Percentiles rank a stretch among this genome's conserved stretches.
Evolutionary conservation across 352 stramenopile genomes (phyloP).

Genomic region (Phytophthora citrophthora): DNA sequence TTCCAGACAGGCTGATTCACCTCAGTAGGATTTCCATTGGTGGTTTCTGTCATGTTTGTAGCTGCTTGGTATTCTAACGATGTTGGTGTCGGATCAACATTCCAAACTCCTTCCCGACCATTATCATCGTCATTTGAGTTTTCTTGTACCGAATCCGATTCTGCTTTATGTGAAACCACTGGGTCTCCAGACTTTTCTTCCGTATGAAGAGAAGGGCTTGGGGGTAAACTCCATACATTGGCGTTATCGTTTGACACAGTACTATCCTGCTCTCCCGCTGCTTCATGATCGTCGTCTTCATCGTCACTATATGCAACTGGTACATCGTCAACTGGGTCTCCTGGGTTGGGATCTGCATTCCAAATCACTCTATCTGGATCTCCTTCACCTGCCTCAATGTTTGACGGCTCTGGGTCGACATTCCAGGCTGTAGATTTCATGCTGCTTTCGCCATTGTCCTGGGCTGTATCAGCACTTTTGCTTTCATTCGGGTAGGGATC

Average conservation of each 20-base stretch:
- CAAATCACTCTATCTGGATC: slow-evolving; percentile 4
- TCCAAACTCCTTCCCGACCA: slow-evolving; percentile 13
- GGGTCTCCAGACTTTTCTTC: neutral
- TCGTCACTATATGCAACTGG: neutral
- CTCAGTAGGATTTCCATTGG: neutral
- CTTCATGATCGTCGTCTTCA: slow-evolving; percentile 1
- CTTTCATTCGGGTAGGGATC: neutral
- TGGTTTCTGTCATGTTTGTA: neutral
- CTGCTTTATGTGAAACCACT: neutral
- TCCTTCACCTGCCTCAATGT: neutral
- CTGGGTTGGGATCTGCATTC: slow-evolving; percentile 21
- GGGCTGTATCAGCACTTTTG: neutral
- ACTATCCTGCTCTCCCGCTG: neutral
- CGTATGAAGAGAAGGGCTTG: slow-evolving; percentile 1
- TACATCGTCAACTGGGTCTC: neutral
- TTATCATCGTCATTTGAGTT: neutral
- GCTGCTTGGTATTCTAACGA: neutral
- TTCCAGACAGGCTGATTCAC: slow-evolving; percentile 14
- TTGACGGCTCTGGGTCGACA: slow-evolving; percentile 8
- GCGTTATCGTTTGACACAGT: slow-evolving; percentile 4
- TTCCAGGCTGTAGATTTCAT: slow-evolving; percentile 14
- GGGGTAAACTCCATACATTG: slow-evolving; percentile 25
- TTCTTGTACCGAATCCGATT: slow-evolving; percentile 4
- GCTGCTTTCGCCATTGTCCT: neutral
- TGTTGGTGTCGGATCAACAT: slow-evolving; percentile 9